These are phyloP conservation scores for Salix exigua DNA, from an alignment of 345 rosid genomes.

Conservation along the genomic window DNA sequence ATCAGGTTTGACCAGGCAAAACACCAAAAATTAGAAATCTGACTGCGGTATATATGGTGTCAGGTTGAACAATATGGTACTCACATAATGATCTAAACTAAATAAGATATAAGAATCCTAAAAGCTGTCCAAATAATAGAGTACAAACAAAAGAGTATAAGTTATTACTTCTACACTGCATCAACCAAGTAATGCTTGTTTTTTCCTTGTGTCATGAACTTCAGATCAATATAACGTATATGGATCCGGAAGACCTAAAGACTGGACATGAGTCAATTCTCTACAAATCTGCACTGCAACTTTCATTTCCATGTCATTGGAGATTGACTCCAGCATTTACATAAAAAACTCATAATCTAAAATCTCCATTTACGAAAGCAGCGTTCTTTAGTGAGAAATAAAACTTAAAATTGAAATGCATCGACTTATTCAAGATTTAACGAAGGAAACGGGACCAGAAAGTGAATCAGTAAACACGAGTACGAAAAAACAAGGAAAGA, in stretches of 20 bases:
- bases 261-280: neutral
- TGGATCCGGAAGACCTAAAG: neutral
- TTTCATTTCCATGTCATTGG: conserved; percentile 14
- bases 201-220: neutral
- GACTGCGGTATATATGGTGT: neutral
- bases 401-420: neutral
- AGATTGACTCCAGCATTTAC: conserved; percentile 3
- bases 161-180: neutral
- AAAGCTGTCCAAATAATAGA: neutral
- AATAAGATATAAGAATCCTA: neutral
- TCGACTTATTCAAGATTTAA: neutral
- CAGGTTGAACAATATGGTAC: neutral
- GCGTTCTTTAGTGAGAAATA: neutral
- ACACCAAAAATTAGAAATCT: neutral
- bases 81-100: neutral
- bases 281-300: neutral
- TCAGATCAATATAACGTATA: neutral
- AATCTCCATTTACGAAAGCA: neutral
- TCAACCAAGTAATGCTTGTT: neutral
- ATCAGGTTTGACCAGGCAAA: neutral
- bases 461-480: neutral
- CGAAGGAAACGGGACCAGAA: neutral
- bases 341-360: conserved; percentile 5
- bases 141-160: neutral
- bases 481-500: neutral